A percentile compares a stretch with the other conserved stretches of the same genome.
These are phyloP conservation scores for Zygotorulaspora mrakii DNA, from an alignment of 1,139 yeast genomes.

Conservation along the genomic window DNA sequence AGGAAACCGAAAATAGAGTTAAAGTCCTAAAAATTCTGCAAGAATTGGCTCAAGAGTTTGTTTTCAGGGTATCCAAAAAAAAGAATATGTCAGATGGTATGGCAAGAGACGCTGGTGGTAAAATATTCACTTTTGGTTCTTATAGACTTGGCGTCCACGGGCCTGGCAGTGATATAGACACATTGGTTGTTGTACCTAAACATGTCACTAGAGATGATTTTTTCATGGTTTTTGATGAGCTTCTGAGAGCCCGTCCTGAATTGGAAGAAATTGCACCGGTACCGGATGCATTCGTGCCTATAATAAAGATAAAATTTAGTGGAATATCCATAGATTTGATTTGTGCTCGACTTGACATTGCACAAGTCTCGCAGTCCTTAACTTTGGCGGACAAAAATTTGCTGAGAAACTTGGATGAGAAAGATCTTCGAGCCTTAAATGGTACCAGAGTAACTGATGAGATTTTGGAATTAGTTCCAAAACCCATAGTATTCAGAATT, in stretches of 20 bases:
- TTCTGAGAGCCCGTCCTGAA: slow-evolving; percentile 68
- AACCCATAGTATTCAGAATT: slow-evolving; percentile 86
- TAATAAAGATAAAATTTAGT: slow-evolving; percentile 77
- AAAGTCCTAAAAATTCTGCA: slow-evolving; percentile 70
- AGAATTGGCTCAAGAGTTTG: slow-evolving; percentile 72
- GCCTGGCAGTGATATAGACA: slow-evolving; percentile 97
- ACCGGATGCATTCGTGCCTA: slow-evolving; percentile 96
- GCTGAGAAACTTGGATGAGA: slow-evolving; percentile 81
- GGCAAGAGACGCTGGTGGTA: slow-evolving; percentile 97
- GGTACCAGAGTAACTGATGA: slow-evolving; percentile 98
- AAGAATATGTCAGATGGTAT: slow-evolving; percentile 95
- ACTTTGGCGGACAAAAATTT: slow-evolving; percentile 81
- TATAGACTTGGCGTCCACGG: slow-evolving; percentile 94
- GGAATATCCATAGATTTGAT: slow-evolving; percentile 91
- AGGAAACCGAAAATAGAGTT: slow-evolving; percentile 73
- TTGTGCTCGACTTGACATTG: slow-evolving; percentile 74
- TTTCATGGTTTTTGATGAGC: slow-evolving; percentile 68
- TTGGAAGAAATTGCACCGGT: slow-evolving; percentile 87
- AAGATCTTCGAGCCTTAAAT: slow-evolving; percentile 80
- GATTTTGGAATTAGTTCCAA: slow-evolving; percentile 82
- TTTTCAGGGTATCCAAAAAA: slow-evolving; percentile 67
- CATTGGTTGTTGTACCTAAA: slow-evolving; percentile 91
- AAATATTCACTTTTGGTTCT: slow-evolving; percentile 91
- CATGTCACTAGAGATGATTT: slow-evolving; percentile 91
- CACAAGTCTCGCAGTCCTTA: slow-evolving; percentile 72